These are phyloP conservation scores for Tricholoma sp. DNA, from an alignment of 768 basidiomycete species.

Conservation along the genomic window DNA sequence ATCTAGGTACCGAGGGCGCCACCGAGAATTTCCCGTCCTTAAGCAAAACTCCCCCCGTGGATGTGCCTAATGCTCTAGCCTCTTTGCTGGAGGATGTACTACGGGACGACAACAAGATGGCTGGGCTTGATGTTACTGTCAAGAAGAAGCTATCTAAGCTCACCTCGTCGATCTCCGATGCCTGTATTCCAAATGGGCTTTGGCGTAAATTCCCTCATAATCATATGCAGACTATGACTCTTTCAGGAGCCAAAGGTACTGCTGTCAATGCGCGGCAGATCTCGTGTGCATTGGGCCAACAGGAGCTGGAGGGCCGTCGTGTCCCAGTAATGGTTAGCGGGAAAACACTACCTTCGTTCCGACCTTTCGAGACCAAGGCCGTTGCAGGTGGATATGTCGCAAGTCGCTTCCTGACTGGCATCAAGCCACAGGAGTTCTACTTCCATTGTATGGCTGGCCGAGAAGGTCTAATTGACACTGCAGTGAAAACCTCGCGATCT, in stretches of 20 bases:
- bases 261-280: conserved; percentile 97
- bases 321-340: conserved; percentile 99
- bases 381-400: conserved; percentile 98
- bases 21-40: conserved; percentile 88
- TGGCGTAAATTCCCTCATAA: conserved; percentile 95
- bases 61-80: conserved; percentile 53
- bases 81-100: conserved; percentile 85
- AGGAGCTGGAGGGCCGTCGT: conserved; percentile 96
- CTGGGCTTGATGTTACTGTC: conserved; percentile 89
- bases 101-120: conserved; percentile 96
- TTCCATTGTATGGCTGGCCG: conserved; percentile 99
- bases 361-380: conserved; percentile 94
- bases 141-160: conserved; percentile 83
- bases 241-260: conserved; percentile 96
- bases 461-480: conserved; percentile 98
- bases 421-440: conserved; percentile 98
- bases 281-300: conserved; percentile 96
- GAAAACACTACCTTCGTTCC: conserved; percentile 96
- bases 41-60: conserved; percentile 38
- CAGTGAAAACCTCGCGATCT: conserved; percentile 97
- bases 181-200: conserved; percentile 80
- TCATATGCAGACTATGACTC: conserved; percentile 99
- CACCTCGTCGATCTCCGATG: conserved; percentile 85
- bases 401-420: conserved; percentile 96
- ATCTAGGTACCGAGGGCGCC: conserved; percentile 81